Conservation (phyloP, 495 filamentous ascomycete species). For the Aspergillus leporis region DNA sequence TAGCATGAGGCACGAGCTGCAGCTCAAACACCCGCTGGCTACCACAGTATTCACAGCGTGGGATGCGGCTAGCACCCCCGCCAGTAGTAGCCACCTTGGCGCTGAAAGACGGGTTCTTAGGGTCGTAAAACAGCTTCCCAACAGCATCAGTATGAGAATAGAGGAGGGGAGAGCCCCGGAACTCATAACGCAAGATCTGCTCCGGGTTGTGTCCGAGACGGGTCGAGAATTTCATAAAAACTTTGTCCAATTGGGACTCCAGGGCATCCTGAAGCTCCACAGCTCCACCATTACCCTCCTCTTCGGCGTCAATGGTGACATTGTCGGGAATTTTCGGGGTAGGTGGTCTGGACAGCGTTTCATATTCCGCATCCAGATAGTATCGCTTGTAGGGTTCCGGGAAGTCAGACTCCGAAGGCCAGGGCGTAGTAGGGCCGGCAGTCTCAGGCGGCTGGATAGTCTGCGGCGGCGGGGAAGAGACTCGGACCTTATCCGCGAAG, state of each 20-base stretch:
- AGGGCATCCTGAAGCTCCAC: constrained; percentile 81
- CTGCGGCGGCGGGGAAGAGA: constrained; percentile 48
- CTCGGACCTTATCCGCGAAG: constrained; percentile 67
- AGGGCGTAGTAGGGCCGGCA: constrained; percentile 53
- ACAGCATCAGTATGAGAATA: constrained; percentile 76
- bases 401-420: constrained; percentile 66
- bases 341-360: constrained; percentile 62
- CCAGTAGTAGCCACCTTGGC: constrained; percentile 33
- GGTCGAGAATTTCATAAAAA: constrained; percentile 89
- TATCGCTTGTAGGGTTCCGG: constrained; percentile 71
- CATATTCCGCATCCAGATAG: constrained; percentile 91
- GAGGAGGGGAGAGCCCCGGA: constrained; percentile 74
- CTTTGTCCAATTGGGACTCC: constrained; percentile 79
- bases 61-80: constrained; percentile 50
- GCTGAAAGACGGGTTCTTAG: constrained; percentile 24
- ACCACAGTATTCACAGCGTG: constrained; percentile 75
- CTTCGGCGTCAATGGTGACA: constrained; percentile 57
- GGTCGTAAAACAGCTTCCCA: constrained; percentile 58
- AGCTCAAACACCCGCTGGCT: constrained; percentile 80
- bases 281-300: constrained; percentile 44
- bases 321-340: constrained; percentile 46
- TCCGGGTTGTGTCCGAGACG: constrained; percentile 88
- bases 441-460: constrained; percentile 37
- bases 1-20: constrained; percentile 88
- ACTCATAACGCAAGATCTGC: constrained; percentile 92